Evolutionary conservation across 2,329 filamentous ascomycete genomes (phyloP).

Genomic region (Paraphaeosphaeria minitans): DNA sequence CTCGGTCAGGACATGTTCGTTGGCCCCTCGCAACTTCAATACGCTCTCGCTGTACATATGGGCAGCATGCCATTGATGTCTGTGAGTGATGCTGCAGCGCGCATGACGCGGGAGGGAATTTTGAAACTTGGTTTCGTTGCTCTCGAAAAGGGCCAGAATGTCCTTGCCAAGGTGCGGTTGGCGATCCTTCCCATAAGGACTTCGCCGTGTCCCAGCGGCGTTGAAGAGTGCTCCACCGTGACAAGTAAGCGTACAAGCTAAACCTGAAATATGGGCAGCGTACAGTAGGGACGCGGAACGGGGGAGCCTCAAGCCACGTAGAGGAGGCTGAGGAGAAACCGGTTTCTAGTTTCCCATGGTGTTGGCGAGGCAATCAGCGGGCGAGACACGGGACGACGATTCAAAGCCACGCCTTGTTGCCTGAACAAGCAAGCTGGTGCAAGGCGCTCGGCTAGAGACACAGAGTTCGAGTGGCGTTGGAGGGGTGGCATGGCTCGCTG

Average conservation of each 20-base stretch:
- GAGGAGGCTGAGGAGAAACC: slow-evolving; percentile 23
- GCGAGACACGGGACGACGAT: slow-evolving; percentile 10
- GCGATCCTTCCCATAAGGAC: background rate
- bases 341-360: slow-evolving; percentile 13
- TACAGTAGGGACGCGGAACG: background rate
- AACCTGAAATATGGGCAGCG: background rate
- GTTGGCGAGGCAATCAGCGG: slow-evolving; percentile 11
- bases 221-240: background rate
- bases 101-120: background rate
- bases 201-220: background rate
- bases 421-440: slow-evolving; percentile 19
- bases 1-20: too few species aligned
- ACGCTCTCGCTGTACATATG: too few species aligned
- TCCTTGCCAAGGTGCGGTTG: background rate
- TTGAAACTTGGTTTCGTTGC: background rate
- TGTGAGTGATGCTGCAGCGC: background rate
- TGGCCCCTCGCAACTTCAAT: too few species aligned
- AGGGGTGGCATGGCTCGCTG: slow-evolving; percentile 6
- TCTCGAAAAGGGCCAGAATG: slow-evolving; percentile 2
- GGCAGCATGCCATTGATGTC: background rate
- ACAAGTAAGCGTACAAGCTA: background rate
- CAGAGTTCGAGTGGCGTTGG: slow-evolving; percentile 20
- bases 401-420: slow-evolving; percentile 10
- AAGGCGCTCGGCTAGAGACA: slow-evolving; percentile 9
- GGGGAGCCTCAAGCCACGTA: slow-evolving; percentile 21